Percentiles rank a stretch among this genome's conserved stretches.
phyloP scores from a whole-genome alignment of 2,329 filamentous ascomycete genomes.

The Colletotrichum lindemuthianum region DNA sequence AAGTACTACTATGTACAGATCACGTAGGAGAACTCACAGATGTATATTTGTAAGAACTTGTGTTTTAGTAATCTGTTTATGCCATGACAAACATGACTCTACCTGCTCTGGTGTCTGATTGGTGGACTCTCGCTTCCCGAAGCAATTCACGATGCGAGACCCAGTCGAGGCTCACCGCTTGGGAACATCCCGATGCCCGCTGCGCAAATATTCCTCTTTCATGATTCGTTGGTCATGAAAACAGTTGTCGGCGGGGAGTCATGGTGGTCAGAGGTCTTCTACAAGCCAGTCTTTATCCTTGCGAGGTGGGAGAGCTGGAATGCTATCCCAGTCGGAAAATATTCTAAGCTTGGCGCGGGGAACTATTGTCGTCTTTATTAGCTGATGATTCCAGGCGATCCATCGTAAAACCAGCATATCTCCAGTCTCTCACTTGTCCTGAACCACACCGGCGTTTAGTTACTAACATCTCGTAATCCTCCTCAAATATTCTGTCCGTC shows the following conservation, averaged over 20 bases:
- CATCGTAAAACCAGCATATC: no score
- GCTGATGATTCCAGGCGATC: not conserved
- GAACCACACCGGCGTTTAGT: no score
- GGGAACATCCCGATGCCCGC: conserved; percentile 17
- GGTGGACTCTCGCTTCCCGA: conserved; percentile 19
- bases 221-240: not conserved
- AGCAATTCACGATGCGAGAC: not conserved
- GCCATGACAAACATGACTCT: not conserved
- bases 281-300: no score
- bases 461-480: no score
- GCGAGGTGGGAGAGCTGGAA: no score
- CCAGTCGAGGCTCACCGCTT: not conserved
- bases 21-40: no score
- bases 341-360: conserved; percentile 5
- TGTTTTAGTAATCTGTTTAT: no score
- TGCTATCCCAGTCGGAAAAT: not conserved
- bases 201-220: not conserved
- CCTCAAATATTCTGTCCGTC: no score
- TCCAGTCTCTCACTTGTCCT: no score
- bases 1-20: no score
- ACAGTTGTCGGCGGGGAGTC: not conserved
- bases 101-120: not conserved
- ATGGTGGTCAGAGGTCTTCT: not conserved
- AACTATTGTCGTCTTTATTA: not conserved
- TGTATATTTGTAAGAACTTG: no score